Base-by-base conservation (phyloP, 1,284 basidiomycete species). In the Neonothopanus nambi region DNA sequence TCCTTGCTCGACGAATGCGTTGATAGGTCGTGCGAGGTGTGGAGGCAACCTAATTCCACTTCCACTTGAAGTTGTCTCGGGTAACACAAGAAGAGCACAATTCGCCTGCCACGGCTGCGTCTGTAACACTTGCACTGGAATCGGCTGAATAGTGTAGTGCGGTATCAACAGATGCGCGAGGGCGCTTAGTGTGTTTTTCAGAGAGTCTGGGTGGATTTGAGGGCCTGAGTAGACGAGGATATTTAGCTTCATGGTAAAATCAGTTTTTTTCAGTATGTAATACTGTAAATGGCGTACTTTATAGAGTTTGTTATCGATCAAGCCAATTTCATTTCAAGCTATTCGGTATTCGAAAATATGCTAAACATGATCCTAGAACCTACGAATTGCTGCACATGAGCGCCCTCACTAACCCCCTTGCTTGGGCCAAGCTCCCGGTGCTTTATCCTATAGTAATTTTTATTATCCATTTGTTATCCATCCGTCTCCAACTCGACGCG, bases 171-270 rank as follows among this genome's bases (percentile, higher is more conserved):
- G 65, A 6, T 78, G 70, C 33, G 79, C 77, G 28, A 95, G 79
- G 7, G 77, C 75, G 1, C 75, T 65, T 33, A 85, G 67, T 1
- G 82, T 78, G 61, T 85, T 74, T 1, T 78, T 73, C 33, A 85
- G 69, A 2, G 89, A 87, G 9, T 79, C 66, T 40, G 77, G 77
- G 23, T 79, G 74, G 17, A 85, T 80, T 51, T 91, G 87, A 20
- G 87, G 82, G 3, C 87, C 89, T 42, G 87, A 77, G 68, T 92
- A 93, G 39, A 93, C 81, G 53, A 94, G 80, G 17, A 94, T 87
- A 70, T 93, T 85, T 85, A 91, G 89, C 51, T 53, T 54, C 26
- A 21, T 45, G 33, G 21, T 33, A 9, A 9, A 33, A 33, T 28
- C 26, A 5, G 5, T 28, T 28, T 28, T 5, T 28, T n/a, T n/a